phyloP scores from a whole-genome alignment of 2,329 filamentous ascomycete genomes.

The Pyricularia grisea region DNA sequence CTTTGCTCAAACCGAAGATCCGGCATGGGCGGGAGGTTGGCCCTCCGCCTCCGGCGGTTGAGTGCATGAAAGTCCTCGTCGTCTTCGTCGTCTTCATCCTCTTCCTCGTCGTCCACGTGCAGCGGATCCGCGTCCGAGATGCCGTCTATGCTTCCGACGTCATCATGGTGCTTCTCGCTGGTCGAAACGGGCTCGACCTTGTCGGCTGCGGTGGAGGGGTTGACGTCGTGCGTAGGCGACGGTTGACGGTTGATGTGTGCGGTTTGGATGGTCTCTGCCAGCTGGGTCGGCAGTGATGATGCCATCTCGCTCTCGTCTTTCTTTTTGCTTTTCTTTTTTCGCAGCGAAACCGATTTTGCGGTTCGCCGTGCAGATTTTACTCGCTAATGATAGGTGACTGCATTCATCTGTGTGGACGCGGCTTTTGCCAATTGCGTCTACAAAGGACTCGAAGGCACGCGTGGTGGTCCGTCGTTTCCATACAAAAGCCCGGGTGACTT shows the following conservation, averaged over 20 bases:
- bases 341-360: not conserved
- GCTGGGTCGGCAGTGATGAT: conserved; percentile 49
- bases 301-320: conserved; percentile 31
- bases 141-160: conserved; percentile 26
- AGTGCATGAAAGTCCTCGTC: conserved; percentile 62
- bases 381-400: not conserved
- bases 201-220: conserved; percentile 68
- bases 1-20: conserved; percentile 97
- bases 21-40: conserved; percentile 54
- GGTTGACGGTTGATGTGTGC: conserved; percentile 67
- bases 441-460: not conserved
- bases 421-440: not conserved
- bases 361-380: too few relatives aligned
- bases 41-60: conserved; percentile 30
- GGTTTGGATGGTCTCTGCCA: conserved; percentile 73
- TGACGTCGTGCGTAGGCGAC: conserved; percentile 64
- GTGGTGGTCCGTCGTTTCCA: not conserved
- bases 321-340: not conserved
- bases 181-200: conserved; percentile 47
- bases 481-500: not conserved
- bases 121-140: conserved; percentile 16
- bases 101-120: conserved; percentile 45
- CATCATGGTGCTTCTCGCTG: conserved; percentile 27
- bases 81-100: conserved; percentile 46
- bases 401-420: not conserved